Conservation (phyloP, 495 filamentous ascomycete species). For the Parathielavia hyrcaniae region DNA sequence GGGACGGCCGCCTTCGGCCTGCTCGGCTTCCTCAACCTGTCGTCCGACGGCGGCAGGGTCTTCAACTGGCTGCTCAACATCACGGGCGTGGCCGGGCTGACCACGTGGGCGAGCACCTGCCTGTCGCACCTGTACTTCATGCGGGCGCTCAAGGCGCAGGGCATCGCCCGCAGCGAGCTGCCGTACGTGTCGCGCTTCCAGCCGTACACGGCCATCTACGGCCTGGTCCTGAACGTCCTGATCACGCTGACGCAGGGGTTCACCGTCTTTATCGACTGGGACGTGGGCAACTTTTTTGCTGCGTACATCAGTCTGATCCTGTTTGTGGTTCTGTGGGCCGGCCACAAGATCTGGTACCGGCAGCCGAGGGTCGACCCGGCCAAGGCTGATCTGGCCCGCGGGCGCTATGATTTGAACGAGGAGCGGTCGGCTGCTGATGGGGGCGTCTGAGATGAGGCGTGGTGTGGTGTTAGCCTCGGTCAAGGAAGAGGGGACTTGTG, state of each 20-base stretch:
- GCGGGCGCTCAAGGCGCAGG: conserved; percentile 51
- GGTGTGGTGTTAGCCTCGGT: neutral
- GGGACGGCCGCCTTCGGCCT: conserved; percentile 41
- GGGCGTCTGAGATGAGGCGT: conserved; percentile 7
- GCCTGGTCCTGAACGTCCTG: conserved; percentile 57
- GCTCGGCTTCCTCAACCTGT: conserved; percentile 53
- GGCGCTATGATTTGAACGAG: conserved; percentile 18
- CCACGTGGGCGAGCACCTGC: conserved; percentile 58
- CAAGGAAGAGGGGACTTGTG: neutral
- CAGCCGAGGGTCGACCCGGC: conserved; percentile 19
- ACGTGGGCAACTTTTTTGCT: conserved; percentile 52
- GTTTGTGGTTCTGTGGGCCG: conserved; percentile 52
- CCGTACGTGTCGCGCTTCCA: conserved; percentile 55
- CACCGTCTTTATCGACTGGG: conserved; percentile 59
- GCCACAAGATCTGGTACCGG: conserved; percentile 48
- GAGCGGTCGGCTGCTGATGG: conserved; percentile 14
- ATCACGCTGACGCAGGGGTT: conserved; percentile 67
- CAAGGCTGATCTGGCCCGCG: conserved; percentile 22
- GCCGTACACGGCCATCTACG: conserved; percentile 53
- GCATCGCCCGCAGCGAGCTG: conserved; percentile 47
- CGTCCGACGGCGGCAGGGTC: conserved; percentile 42
- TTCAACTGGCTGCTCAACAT: conserved; percentile 59
- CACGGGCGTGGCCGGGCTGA: conserved; percentile 58
- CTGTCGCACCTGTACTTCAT: conserved; percentile 58
- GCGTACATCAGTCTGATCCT: conserved; percentile 58